Conservation (phyloP, 495 filamentous ascomycete species). For the Cladorrhinum samala region DNA sequence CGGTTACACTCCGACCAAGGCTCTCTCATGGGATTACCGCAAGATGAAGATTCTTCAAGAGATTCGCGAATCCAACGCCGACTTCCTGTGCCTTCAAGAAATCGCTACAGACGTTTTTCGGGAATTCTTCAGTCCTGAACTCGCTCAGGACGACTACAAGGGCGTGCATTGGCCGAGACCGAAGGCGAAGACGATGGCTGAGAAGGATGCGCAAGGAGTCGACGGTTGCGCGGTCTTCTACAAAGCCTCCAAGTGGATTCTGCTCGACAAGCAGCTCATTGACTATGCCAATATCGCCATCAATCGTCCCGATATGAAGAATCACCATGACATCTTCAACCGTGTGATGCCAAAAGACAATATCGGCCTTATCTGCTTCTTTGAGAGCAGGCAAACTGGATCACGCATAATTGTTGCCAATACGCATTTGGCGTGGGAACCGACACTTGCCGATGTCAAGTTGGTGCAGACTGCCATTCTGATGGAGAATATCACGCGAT, state of each 20-base stretch:
- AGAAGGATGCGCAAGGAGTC: constrained; percentile 76
- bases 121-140: constrained; percentile 74
- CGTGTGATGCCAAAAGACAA: constrained; percentile 96
- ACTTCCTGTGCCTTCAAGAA: constrained; percentile 90
- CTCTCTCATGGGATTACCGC: constrained; percentile 79
- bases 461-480: constrained; percentile 89
- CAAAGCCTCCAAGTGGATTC: constrained; percentile 83
- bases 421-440: constrained; percentile 92
- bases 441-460: constrained; percentile 84
- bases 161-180: constrained; percentile 85
- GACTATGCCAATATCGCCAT: constrained; percentile 90
- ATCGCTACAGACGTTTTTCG: constrained; percentile 86
- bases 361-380: constrained; percentile 81
- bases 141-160: constrained; percentile 82
- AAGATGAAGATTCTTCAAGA: constrained; percentile 74
- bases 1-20: constrained; percentile 76
- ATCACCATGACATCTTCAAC: constrained; percentile 93
- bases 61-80: constrained; percentile 70
- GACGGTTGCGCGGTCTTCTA: constrained; percentile 97
- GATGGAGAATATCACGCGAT: constrained; percentile 79
- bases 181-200: constrained; percentile 82
- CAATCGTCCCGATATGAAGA: constrained; percentile 89
- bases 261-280: constrained; percentile 87
- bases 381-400: constrained; percentile 85
- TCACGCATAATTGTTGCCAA: constrained; percentile 87